A percentile compares a stretch with the other conserved stretches of the same genome.
Conservation (phyloP, 768 basidiomycete species). For the Dentipellis sp. region DNA sequence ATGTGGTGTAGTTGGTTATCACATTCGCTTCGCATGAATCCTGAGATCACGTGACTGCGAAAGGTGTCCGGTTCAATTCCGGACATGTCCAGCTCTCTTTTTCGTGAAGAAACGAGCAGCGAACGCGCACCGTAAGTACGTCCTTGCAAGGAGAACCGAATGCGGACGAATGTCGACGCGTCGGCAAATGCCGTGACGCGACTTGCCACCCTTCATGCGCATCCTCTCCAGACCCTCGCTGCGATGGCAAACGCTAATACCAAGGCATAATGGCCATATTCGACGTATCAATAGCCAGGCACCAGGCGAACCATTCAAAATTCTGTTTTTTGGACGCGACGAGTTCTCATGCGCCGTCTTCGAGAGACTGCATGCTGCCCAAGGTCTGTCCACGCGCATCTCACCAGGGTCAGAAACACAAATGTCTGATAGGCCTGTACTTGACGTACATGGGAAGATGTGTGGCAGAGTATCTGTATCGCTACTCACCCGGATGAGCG, state of each 20-base stretch:
- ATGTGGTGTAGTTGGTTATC: not conserved
- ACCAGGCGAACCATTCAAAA: conserved; percentile 39
- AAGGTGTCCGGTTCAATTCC: not conserved
- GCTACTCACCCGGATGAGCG: conserved; percentile 65
- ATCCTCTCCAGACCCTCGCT: too few species aligned
- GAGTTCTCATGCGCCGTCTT: conserved; percentile 78
- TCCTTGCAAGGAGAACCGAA: too few species aligned
- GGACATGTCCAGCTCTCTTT: not conserved
- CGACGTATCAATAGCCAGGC: not conserved
- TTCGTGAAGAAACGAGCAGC: too few species aligned
- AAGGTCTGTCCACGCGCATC: conserved; percentile 35
- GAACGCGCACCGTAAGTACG: too few species aligned
- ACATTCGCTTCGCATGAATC: not conserved
- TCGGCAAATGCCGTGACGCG: too few species aligned
- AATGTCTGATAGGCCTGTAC: too few species aligned
- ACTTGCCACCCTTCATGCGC: too few species aligned
- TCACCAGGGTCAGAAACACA: not conserved
- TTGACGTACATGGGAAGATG: conserved; percentile 36
- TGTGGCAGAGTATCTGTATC: conserved; percentile 63
- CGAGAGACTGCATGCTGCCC: conserved; percentile 47
- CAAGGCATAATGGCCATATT: too few species aligned
- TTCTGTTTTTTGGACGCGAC: conserved; percentile 86
- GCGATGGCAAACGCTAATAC: too few species aligned
- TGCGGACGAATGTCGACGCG: too few species aligned
- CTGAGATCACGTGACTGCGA: not conserved